A percentile compares a stretch with the other conserved stretches of the same genome.
phyloP scores from a whole-genome alignment of 148 eudicot species.

The Spergularia marina region DNA sequence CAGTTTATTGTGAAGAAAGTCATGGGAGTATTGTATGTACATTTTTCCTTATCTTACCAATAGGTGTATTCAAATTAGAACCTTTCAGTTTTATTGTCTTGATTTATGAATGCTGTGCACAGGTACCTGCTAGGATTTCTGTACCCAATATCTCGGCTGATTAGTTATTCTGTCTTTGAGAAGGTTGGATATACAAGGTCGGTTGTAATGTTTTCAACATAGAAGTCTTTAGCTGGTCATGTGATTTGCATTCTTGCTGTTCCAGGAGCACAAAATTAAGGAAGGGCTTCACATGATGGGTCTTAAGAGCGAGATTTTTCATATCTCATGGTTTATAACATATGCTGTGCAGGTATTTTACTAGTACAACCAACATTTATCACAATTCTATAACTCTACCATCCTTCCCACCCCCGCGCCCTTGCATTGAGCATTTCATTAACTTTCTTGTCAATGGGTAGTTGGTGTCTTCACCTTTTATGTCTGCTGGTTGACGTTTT shows the following conservation, averaged over 20 bases:
- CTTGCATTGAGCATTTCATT: background rate
- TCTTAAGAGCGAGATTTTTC: conserved; percentile 74
- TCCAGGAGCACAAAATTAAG: conserved; percentile 92
- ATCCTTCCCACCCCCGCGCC: too few species aligned
- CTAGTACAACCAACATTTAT: background rate
- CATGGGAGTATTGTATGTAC: conserved; percentile 97
- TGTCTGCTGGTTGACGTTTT: background rate
- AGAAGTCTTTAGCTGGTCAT: background rate
- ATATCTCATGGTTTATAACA: conserved; percentile 89
- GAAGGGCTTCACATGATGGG: conserved; percentile 99
- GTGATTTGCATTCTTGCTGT: conserved; percentile 20
- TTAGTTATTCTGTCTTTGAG: conserved; percentile 87
- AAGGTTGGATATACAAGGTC: conserved; percentile 54
- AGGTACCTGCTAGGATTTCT: conserved; percentile 98
- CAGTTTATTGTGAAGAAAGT: conserved; percentile 88
- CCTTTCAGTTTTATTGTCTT: conserved; percentile 16
- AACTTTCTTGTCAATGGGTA: background rate
- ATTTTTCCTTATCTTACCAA: background rate
- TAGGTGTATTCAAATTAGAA: background rate
- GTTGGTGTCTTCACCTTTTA: background rate
- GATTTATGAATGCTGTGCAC: conserved; percentile 27
- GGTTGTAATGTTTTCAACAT: background rate
- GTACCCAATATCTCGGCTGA: conserved; percentile 90
- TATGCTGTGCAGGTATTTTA: conserved; percentile 72
- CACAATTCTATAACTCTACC: background rate